These are phyloP conservation scores for Neolentinus lepideus DNA, from an alignment of 1,284 basidiomycete species.

Conservation along the genomic window DNA sequence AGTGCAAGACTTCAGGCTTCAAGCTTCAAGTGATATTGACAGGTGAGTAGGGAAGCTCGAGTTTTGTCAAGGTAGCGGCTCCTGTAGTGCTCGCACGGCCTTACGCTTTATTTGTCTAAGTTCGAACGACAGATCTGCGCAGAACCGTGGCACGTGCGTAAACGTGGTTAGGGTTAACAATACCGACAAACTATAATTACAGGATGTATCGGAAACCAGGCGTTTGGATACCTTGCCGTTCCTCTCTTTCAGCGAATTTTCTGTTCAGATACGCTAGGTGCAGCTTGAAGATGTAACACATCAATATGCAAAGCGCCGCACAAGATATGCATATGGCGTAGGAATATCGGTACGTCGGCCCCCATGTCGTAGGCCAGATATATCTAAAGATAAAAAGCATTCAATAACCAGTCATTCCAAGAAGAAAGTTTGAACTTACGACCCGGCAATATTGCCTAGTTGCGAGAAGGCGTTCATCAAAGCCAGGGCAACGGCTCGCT, in stretches of 20 bases:
- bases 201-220: conserved; percentile 25
- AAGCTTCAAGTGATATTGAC: too few relatives aligned
- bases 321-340: conserved; percentile 43
- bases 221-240: conserved; percentile 17
- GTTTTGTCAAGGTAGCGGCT: too few relatives aligned
- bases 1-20: too few relatives aligned
- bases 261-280: conserved; percentile 30
- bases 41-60: too few relatives aligned
- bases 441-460: conserved; percentile 68
- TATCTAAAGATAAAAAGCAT: neutral
- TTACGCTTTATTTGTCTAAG: too few relatives aligned
- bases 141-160: too few relatives aligned
- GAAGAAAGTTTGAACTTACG: conserved; percentile 36
- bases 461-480: conserved; percentile 70
- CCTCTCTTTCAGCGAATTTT: conserved; percentile 23
- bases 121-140: too few relatives aligned
- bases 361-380: conserved; percentile 1
- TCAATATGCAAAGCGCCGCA: conserved; percentile 31
- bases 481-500: conserved; percentile 75
- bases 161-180: too few relatives aligned
- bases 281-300: conserved; percentile 40
- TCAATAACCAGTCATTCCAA: neutral
- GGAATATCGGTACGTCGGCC: conserved; percentile 15
- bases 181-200: conserved; percentile 9
- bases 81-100: too few relatives aligned